A percentile compares a stretch with the other conserved stretches of the same genome.
These are phyloP conservation scores for Tricholoma furcatifolium DNA, from an alignment of 768 basidiomycete genomes.

Conservation along the genomic window DNA sequence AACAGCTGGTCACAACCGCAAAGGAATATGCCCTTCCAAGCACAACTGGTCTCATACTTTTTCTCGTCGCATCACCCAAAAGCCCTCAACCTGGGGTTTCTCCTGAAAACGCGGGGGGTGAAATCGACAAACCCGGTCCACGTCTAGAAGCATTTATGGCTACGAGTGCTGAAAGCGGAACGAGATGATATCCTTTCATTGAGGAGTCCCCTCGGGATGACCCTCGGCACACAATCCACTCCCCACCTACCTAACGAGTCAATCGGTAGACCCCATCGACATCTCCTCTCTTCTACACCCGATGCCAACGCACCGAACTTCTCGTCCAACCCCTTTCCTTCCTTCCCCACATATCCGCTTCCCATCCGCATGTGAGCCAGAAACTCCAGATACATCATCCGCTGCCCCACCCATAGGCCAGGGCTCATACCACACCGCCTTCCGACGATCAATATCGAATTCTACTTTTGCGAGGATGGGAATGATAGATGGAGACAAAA, in stretches of 20 bases:
- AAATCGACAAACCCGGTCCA: conserved; percentile 65
- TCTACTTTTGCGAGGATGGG: conserved; percentile 93
- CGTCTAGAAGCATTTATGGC: conserved; percentile 87
- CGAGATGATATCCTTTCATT: conserved; percentile 40
- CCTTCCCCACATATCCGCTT: conserved; percentile 51
- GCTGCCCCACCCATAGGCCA: conserved; percentile 46
- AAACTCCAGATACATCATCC: conserved; percentile 56
- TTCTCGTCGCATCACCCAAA: conserved; percentile 52
- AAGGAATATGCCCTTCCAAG: conserved; percentile 92
- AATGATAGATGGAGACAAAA: conserved; percentile 61
- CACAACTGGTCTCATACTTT: conserved; percentile 78
- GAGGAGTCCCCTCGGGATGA: conserved; percentile 35
- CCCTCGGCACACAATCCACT: conserved; percentile 41
- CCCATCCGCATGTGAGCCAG: conserved; percentile 41
- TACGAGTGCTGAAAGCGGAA: conserved; percentile 64
- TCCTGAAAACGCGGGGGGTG: conserved; percentile 21
- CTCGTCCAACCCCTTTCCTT: conserved; percentile 34
- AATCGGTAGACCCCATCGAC: conserved; percentile 35
- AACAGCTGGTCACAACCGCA: conserved; percentile 84
- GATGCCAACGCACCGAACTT: conserved; percentile 36
- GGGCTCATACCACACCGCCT: conserved; percentile 83
- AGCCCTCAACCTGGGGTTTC: conserved; percentile 14
- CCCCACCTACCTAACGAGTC: conserved; percentile 37
- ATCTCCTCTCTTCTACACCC: conserved; percentile 43
- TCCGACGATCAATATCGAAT: conserved; percentile 85